Percentiles rank a stretch among this genome's conserved stretches.
phyloP scores from a whole-genome alignment of 768 basidiomycete species.

The Ramaria sp. region DNA sequence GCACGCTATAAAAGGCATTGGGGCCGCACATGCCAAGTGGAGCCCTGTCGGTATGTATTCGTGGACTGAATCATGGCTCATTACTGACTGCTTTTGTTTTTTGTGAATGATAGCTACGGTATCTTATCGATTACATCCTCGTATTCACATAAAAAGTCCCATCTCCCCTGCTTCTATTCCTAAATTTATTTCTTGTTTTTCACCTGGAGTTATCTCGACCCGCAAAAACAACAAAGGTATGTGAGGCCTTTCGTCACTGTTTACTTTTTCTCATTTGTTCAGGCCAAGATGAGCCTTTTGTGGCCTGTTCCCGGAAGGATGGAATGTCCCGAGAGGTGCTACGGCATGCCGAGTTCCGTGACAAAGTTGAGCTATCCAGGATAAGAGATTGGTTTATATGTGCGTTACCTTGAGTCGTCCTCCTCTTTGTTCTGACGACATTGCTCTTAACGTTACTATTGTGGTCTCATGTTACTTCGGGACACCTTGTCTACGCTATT shows the following conservation, averaged over 20 bases:
- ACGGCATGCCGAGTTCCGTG: conserved; percentile 83
- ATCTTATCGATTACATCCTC: conserved; percentile 85
- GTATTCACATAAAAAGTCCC: conserved; percentile 63
- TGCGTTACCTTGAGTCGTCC: conserved; percentile 25
- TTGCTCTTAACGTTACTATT: not conserved
- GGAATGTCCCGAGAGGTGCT: conserved; percentile 88
- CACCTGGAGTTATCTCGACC: conserved; percentile 66
- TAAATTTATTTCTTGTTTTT: conserved; percentile 84
- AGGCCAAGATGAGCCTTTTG: conserved; percentile 35
- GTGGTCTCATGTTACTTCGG: no score
- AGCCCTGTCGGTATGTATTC: conserved; percentile 72
- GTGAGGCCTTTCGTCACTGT: not conserved
- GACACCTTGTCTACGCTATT: not conserved
- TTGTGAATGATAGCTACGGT: conserved; percentile 62
- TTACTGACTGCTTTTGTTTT: not conserved
- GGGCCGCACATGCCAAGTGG: conserved; percentile 95
- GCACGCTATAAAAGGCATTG: conserved; percentile 87
- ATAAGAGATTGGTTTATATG: conserved; percentile 92
- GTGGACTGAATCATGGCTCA: not conserved
- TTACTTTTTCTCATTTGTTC: not conserved
- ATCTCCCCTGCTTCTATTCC: conserved; percentile 68
- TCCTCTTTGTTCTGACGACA: not conserved
- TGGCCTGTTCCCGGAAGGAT: conserved; percentile 57
- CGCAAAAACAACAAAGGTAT: conserved; percentile 19
- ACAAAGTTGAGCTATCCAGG: conserved; percentile 69